Conservation (phyloP, 257 asterid species). For the Leptodermis oblonga region DNA sequence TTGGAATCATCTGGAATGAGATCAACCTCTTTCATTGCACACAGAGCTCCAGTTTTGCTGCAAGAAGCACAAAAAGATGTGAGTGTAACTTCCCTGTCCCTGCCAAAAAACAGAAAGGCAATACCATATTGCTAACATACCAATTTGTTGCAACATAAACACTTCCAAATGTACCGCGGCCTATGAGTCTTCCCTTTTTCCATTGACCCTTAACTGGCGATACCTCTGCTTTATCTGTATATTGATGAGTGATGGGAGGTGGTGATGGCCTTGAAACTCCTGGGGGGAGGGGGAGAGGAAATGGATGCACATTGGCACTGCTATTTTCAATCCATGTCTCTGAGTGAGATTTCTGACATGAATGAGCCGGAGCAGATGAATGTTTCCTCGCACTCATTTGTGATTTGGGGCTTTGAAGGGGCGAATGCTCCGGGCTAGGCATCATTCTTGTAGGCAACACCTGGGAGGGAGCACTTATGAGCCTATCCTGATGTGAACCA, state of each 20-base stretch:
- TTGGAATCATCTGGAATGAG: conserved; percentile 68
- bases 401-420: conserved; percentile 41
- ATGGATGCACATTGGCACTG: conserved; percentile 46
- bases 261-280: conserved; percentile 39
- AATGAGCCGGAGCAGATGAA: conserved; percentile 13
- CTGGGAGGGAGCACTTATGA: conserved; percentile 27
- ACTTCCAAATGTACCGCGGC: conserved; percentile 86
- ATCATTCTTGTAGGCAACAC: conserved; percentile 21
- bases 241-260: conserved; percentile 27
- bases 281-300: conserved; percentile 95
- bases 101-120: conserved; percentile 15
- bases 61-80: conserved; percentile 11
- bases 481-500: conserved; percentile 30
- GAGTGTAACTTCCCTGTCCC: background rate
- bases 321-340: conserved; percentile 42
- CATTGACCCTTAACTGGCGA: conserved; percentile 61
- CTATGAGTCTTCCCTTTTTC: conserved; percentile 67
- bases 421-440: conserved; percentile 45
- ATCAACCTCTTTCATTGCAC: conserved; percentile 89
- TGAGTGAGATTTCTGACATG: conserved; percentile 38
- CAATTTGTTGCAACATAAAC: conserved; percentile 77
- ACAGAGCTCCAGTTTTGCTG: conserved; percentile 90
- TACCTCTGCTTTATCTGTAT: conserved; percentile 36
- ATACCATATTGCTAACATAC: conserved; percentile 30
- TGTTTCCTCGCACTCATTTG: conserved; percentile 22